phyloP scores from a whole-genome alignment of 1,284 basidiomycete genomes.

The Pseudozyma hubeiensis region DNA sequence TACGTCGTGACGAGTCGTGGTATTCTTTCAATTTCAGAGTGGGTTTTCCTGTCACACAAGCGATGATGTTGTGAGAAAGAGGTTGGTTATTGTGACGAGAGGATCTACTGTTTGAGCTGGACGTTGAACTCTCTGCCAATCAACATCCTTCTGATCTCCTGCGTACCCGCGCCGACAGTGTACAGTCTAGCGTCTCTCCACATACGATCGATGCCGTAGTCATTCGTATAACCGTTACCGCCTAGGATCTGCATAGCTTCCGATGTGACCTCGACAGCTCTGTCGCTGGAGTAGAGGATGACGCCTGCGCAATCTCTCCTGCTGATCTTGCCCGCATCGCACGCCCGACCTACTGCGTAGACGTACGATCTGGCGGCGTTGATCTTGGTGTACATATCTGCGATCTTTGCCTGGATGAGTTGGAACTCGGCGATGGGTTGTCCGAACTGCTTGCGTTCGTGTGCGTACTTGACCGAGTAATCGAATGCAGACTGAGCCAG shows the following conservation, averaged over 20 bases:
- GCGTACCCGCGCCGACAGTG: conserved; percentile 62
- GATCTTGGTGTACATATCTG: conserved; percentile 94
- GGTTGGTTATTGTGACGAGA: too few species aligned
- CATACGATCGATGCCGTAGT: conserved; percentile 52
- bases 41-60: background rate
- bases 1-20: background rate
- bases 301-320: conserved; percentile 71
- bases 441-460: conserved; percentile 90
- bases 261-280: conserved; percentile 53
- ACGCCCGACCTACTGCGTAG: conserved; percentile 77
- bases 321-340: conserved; percentile 49
- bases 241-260: conserved; percentile 62
- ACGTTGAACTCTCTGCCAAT: conserved; percentile 57
- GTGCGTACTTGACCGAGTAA: conserved; percentile 86
- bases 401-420: conserved; percentile 85
- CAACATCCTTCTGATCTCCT: conserved; percentile 63
- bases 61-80: too few species aligned
- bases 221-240: conserved; percentile 57
- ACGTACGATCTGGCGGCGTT: conserved; percentile 89
- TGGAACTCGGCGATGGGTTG: conserved; percentile 90
- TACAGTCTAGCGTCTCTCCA: conserved; percentile 60
- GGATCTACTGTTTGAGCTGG: background rate
- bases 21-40: conserved; percentile 1
- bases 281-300: conserved; percentile 56
- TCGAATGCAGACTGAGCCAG: conserved; percentile 95